Base-by-base conservation (phyloP, 495 filamentous ascomycete genomes). In the Podospora pseudopauciseta region DNA sequence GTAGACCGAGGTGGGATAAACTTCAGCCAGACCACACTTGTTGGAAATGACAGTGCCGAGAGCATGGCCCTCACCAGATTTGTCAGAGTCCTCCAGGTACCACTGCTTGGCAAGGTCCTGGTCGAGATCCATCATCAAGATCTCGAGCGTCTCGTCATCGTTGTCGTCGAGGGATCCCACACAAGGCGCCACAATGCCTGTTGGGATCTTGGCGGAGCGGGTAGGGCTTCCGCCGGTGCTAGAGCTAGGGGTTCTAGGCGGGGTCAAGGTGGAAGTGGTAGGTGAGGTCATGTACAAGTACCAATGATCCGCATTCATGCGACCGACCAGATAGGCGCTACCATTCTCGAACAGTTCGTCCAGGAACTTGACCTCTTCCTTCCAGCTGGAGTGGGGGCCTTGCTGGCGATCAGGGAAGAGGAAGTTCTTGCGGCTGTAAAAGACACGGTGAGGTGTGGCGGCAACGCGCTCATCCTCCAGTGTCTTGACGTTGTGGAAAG, bases 301-400 rank as follows among this genome's bases (percentile, higher is more conserved):
- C 96, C 96, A 99, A 74, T 99, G 96, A 80, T 98, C 96, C 68
- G 95, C 94, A 74, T 99, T 99, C 93, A 98, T 97, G 79, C 97
- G 97, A 71, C 96, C 96, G 69, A 99, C 95, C 94, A 98, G 96
- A 80, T 99, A 99, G 34, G 96, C 96, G 78, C 94, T 98, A 56
- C 96, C 96, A 66, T 91, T 90, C 60, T 90, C 83, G 77, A 98
- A 98, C 73, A 91, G 90, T 73, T 88, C 87, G 80, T 99, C 96
- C 68, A 99, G 84, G 69, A 87, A 95, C 65, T 87, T 89, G 70
- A 99, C 96, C 76, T 99, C 96, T 72, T 97, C 88, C 71, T 92
- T 89, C 96, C 96, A 99, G 87, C 93, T 98, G 67, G 92, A 90
- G 77, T 99, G 96, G 60, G 96, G 96, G 44, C 94, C 93, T 20